phyloP scores from a whole-genome alignment of 768 basidiomycete species.

The Boletus coccyginus region DNA sequence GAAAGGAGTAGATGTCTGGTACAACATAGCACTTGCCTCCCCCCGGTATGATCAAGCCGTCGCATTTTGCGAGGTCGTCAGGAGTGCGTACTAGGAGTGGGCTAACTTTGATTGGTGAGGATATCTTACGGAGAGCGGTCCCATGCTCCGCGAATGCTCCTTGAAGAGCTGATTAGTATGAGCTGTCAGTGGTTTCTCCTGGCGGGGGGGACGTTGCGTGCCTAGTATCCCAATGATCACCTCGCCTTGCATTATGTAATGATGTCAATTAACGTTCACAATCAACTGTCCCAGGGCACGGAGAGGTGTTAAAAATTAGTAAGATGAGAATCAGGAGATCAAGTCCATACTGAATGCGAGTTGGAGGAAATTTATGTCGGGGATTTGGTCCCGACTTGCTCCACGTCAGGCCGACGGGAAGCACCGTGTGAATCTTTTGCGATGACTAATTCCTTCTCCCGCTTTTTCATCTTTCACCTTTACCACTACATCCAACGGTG shows the following conservation, averaged over 20 bases:
- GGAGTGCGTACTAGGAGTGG: slow-evolving; percentile 66
- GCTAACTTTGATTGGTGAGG: slow-evolving; percentile 42
- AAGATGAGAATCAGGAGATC: background rate
- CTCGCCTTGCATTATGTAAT: slow-evolving; percentile 9
- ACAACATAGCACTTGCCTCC: slow-evolving; percentile 53
- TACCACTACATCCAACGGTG: slow-evolving; percentile 27
- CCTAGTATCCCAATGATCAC: slow-evolving; percentile 53
- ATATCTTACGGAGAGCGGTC: slow-evolving; percentile 58
- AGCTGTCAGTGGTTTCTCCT: background rate
- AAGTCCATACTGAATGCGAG: background rate
- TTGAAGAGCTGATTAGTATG: slow-evolving; percentile 64
- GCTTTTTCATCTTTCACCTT: slow-evolving; percentile 35
- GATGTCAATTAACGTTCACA: background rate
- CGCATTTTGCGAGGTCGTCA: slow-evolving; percentile 72
- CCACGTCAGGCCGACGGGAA: slow-evolving; percentile 17
- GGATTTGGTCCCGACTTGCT: background rate
- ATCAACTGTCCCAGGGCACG: background rate
- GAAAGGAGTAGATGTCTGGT: background rate
- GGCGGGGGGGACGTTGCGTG: slow-evolving; percentile 20
- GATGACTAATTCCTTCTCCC: slow-evolving; percentile 28
- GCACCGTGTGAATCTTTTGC: slow-evolving; percentile 21
- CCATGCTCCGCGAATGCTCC: slow-evolving; percentile 93
- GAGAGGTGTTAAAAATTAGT: background rate
- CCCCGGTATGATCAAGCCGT: slow-evolving; percentile 90
- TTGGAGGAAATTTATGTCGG: background rate